Percentiles rank a stretch among this genome's conserved stretches.
These are phyloP conservation scores for Jatropha multifida DNA, from an alignment of 441 rosid species.

Conservation along the genomic window DNA sequence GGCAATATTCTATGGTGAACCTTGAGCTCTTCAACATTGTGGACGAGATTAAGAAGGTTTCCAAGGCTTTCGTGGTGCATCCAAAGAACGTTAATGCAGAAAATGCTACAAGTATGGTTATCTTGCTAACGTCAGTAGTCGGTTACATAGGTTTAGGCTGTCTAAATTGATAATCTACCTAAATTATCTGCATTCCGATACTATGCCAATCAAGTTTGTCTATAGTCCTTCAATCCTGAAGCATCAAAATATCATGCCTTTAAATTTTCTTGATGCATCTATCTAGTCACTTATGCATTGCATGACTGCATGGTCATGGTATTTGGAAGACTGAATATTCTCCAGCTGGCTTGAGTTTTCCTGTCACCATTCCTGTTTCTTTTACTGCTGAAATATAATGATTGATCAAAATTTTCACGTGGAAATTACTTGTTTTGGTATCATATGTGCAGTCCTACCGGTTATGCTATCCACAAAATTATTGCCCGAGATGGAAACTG, in stretches of 20 bases:
- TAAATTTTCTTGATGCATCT: not conserved
- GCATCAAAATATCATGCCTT: not conserved
- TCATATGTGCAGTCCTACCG: slow-evolving; percentile 66
- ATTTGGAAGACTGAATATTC: not conserved
- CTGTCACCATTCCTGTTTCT: not conserved
- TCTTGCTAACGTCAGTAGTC: not conserved
- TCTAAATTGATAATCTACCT: not conserved
- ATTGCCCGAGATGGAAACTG: slow-evolving; percentile 92
- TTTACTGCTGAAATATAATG: not conserved
- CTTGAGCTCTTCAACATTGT: slow-evolving; percentile 93
- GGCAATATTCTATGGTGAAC: slow-evolving; percentile 92
- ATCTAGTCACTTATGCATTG: not conserved
- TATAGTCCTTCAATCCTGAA: not conserved
- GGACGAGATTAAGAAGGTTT: slow-evolving; percentile 79
- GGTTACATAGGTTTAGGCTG: not conserved
- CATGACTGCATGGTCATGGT: not conserved
- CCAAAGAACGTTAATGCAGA: slow-evolving; percentile 89
- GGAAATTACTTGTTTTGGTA: not conserved
- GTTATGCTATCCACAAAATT: slow-evolving; percentile 95
- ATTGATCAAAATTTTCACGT: not conserved
- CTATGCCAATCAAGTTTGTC: not conserved
- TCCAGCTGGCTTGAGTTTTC: not conserved
- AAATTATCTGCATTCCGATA: not conserved
- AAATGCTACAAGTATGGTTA: slow-evolving; percentile 66
- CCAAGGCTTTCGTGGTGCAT: slow-evolving; percentile 86